Evolutionary conservation across 345 rosid genomes (phyloP).

Genomic region (Brassica incana): DNA sequence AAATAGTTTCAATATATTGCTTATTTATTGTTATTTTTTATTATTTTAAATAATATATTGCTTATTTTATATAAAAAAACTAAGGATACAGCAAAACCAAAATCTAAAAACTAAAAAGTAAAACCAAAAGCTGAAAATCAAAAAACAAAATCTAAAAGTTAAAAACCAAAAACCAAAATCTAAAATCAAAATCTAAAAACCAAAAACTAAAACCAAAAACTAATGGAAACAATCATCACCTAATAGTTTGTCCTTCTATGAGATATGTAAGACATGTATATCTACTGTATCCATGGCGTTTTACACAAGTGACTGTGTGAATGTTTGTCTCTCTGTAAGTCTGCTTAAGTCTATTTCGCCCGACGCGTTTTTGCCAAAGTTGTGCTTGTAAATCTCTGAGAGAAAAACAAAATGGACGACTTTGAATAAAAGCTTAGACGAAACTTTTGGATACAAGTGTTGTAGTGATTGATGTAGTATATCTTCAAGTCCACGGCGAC

Average conservation of each 20-base stretch:
- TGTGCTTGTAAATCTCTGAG: not conserved
- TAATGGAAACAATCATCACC: too few species aligned
- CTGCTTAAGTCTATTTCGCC: constrained; percentile 6
- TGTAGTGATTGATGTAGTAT: constrained; percentile 7
- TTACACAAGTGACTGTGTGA: constrained; percentile 17
- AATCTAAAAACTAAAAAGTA: too few species aligned
- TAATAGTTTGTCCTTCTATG: not conserved
- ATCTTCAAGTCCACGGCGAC: constrained; percentile 21
- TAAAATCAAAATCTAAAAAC: too few species aligned
- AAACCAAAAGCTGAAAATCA: too few species aligned
- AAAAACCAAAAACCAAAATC: too few species aligned
- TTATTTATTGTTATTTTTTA: too few species aligned
- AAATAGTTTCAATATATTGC: too few species aligned
- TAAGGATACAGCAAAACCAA: too few species aligned
- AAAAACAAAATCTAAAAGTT: too few species aligned
- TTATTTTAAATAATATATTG: too few species aligned
- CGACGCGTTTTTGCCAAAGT: constrained; percentile 31
- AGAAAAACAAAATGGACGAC: constrained; percentile 12
- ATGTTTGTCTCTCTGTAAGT: constrained; percentile 11
- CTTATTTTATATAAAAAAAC: too few species aligned
- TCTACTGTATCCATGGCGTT: not conserved
- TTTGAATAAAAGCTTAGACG: constrained; percentile 1
- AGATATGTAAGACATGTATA: not conserved
- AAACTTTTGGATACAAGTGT: constrained; percentile 7
- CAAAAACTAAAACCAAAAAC: too few species aligned